A percentile compares a stretch with the other conserved stretches of the same genome.
Evolutionary conservation across 106 monocot genomes (phyloP).

Genomic region (Allium fistulosum): DNA sequence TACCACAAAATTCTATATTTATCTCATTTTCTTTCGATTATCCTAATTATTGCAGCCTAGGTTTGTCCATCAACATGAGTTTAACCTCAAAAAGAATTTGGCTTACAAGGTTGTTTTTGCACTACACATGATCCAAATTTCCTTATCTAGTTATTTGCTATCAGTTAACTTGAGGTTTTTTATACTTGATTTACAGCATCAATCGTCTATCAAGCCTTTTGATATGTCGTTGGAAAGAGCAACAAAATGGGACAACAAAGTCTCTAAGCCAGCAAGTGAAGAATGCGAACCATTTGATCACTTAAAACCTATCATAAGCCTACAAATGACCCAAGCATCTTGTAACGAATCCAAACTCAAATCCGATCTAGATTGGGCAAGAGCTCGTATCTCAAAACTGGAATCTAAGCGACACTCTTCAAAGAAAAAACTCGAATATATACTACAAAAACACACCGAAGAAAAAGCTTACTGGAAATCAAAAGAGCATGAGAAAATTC

Average conservation of each 20-base stretch:
- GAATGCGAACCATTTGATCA: conserved; percentile 31
- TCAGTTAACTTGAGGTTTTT: too few species aligned
- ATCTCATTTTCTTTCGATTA: background rate
- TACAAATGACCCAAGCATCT: conserved; percentile 15
- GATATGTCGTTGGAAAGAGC: conserved; percentile 58
- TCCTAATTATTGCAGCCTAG: conserved; percentile 1
- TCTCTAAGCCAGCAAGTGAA: conserved; percentile 22
- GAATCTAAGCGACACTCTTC: conserved; percentile 29
- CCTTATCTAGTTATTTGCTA: too few species aligned
- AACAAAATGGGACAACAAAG: conserved; percentile 63
- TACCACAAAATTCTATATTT: background rate
- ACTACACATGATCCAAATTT: too few species aligned
- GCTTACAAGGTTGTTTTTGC: background rate
- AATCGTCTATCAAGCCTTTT: conserved; percentile 15
- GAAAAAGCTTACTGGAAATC: conserved; percentile 31
- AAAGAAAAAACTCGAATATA: conserved; percentile 40
- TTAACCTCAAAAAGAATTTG: background rate
- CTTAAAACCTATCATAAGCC: conserved; percentile 26
- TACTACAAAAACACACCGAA: conserved; percentile 34
- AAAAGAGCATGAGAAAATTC: conserved; percentile 34
- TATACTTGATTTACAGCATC: conserved; percentile 17
- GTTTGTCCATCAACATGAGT: background rate
- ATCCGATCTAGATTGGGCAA: conserved; percentile 36
- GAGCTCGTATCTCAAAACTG: conserved; percentile 29
- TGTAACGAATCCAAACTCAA: conserved; percentile 23